A percentile compares a stretch with the other conserved stretches of the same genome.
phyloP scores from a whole-genome alignment of 805 yeast species.

The Nakazawaea pomicola region DNA sequence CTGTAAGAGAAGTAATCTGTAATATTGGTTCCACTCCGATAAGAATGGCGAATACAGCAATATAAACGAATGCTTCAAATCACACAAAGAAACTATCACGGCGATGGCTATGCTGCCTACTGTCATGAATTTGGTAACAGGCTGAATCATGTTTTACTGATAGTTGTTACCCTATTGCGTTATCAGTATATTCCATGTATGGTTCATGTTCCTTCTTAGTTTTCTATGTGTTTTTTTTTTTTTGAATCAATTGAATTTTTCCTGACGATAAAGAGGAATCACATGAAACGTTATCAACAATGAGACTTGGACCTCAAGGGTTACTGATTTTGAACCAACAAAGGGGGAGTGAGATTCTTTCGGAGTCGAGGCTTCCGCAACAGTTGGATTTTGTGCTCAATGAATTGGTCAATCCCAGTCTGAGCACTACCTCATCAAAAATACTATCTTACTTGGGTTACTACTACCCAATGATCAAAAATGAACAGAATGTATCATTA shows the following conservation, averaged over 20 bases:
- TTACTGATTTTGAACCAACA: conserved; percentile 3
- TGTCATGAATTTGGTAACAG: conserved; percentile 35
- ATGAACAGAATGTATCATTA: conserved; percentile 39
- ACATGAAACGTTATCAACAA: neutral
- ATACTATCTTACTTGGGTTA: conserved; percentile 43
- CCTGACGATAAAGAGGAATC: neutral
- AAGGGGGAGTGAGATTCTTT: neutral
- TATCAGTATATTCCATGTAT: no score
- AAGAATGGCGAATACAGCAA: conserved; percentile 51
- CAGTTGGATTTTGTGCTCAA: conserved; percentile 44
- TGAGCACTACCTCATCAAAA: conserved; percentile 25
- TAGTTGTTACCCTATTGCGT: no score
- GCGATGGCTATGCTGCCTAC: conserved; percentile 31
- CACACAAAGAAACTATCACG: conserved; percentile 36
- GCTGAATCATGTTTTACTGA: conserved; percentile 17
- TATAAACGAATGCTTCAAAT: conserved; percentile 36
- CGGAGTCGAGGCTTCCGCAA: conserved; percentile 22
- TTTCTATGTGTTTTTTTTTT: neutral
- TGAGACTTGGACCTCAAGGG: conserved; percentile 11
- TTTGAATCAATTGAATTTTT: neutral
- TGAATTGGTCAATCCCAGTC: conserved; percentile 36
- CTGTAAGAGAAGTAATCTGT: conserved; percentile 48
- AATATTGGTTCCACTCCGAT: conserved; percentile 49
- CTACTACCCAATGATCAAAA: conserved; percentile 45
- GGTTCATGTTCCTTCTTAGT: no score